Percentiles rank a stretch among this genome's conserved stretches.
Conservation (phyloP, 345 rosid genomes). For the Eucalyptus polybractea region DNA sequence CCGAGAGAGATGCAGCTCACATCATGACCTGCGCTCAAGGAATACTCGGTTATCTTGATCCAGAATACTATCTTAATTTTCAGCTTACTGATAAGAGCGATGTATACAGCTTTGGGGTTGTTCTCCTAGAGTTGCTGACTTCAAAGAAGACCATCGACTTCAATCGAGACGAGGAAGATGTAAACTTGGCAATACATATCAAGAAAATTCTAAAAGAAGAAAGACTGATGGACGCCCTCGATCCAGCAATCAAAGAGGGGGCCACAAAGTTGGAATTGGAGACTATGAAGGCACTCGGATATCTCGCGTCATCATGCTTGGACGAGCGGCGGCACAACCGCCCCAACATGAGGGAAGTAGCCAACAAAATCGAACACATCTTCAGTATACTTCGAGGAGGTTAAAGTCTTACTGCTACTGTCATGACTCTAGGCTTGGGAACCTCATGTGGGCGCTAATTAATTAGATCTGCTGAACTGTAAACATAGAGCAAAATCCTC, state of each 20-base stretch:
- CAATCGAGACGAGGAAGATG: constrained; percentile 36
- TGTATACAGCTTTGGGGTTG: constrained; percentile 57
- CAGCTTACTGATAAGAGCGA: constrained; percentile 56
- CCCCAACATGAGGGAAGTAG: constrained; percentile 38
- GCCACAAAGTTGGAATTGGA: constrained; percentile 19
- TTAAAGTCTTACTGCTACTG: neutral
- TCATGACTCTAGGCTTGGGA: neutral
- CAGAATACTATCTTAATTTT: constrained; percentile 43
- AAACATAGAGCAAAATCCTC: neutral
- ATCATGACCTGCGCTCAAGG: constrained; percentile 48
- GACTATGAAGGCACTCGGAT: constrained; percentile 29
- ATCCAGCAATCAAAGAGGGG: constrained; percentile 16
- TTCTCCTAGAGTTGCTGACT: constrained; percentile 40
- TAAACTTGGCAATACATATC: constrained; percentile 35
- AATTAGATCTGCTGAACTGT: neutral
- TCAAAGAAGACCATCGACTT: constrained; percentile 35
- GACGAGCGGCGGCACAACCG: constrained; percentile 32
- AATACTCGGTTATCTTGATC: constrained; percentile 49
- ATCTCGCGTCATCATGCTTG: constrained; percentile 28
- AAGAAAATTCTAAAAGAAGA: constrained; percentile 29
- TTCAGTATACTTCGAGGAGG: constrained; percentile 5
- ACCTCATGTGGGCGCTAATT: neutral
- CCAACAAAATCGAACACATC: constrained; percentile 27
- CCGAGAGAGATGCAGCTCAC: constrained; percentile 30
- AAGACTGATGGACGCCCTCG: constrained; percentile 18